Evolutionary conservation across 2,329 filamentous ascomycete species (phyloP).

Genomic region (Coleophoma crateriformis): DNA sequence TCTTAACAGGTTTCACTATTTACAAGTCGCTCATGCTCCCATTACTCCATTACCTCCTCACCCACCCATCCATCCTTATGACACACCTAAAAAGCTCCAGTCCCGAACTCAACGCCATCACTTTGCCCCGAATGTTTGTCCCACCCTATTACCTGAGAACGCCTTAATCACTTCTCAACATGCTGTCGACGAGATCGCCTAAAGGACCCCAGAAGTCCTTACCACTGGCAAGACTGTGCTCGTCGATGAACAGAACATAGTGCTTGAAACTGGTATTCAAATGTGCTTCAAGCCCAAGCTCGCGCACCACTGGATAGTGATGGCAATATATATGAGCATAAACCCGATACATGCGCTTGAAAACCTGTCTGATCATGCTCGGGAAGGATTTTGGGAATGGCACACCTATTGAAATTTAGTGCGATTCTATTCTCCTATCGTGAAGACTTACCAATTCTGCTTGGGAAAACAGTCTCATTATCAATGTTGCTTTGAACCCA

Average conservation of each 20-base stretch:
- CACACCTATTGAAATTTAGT: slow-evolving; percentile 51
- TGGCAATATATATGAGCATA: slow-evolving; percentile 99
- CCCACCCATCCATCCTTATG: background rate
- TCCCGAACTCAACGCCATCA: slow-evolving; percentile 17
- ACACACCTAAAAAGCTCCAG: background rate
- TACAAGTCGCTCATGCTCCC: too few species aligned
- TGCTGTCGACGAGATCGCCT: slow-evolving; percentile 94
- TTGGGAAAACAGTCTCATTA: slow-evolving; percentile 93
- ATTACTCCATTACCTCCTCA: slow-evolving; percentile 2
- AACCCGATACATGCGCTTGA: slow-evolving; percentile 97
- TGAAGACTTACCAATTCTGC: slow-evolving; percentile 64
- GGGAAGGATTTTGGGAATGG: slow-evolving; percentile 94
- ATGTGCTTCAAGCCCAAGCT: slow-evolving; percentile 92
- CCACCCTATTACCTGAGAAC: slow-evolving; percentile 9
- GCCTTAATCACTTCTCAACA: slow-evolving; percentile 75
- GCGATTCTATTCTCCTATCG: background rate
- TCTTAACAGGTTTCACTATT: too few species aligned
- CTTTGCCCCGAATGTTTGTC: slow-evolving; percentile 8
- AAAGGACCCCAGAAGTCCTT: slow-evolving; percentile 97
- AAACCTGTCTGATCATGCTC: slow-evolving; percentile 84
- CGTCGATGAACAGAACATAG: slow-evolving; percentile 97
- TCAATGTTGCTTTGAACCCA: slow-evolving; percentile 96
- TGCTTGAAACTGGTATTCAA: slow-evolving; percentile 99
- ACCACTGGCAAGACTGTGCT: slow-evolving; percentile 85
- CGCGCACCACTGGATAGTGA: slow-evolving; percentile 94